Percentiles rank a stretch among this genome's conserved stretches.
Evolutionary conservation across 1,284 basidiomycete species (phyloP).

Genomic region (Irpex sp.): DNA sequence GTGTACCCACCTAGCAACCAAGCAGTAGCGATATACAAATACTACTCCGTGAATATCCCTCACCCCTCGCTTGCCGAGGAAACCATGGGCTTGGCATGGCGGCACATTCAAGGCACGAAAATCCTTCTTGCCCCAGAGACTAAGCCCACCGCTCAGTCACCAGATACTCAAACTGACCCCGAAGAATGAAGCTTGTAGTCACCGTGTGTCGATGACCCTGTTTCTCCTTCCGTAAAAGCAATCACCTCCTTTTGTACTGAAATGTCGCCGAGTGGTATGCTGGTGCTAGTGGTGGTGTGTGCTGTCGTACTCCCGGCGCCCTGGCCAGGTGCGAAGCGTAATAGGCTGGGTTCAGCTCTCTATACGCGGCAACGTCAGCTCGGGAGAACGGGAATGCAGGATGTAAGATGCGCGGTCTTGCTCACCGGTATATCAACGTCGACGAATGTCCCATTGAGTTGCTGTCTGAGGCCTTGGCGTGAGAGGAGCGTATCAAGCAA

Average conservation of each 20-base stretch:
- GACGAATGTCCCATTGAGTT: constrained; percentile 10
- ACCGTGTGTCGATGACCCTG: no score
- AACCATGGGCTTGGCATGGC: no score
- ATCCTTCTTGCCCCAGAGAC: no score
- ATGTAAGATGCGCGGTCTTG: background rate
- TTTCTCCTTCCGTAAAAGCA: constrained; percentile 4
- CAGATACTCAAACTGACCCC: background rate
- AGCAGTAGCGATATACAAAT: no score
- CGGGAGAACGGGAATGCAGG: background rate
- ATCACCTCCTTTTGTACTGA: constrained; percentile 13
- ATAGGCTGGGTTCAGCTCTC: constrained; percentile 7
- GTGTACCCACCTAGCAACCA: background rate
- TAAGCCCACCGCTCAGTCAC: background rate
- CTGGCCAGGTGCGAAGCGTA: constrained; percentile 5
- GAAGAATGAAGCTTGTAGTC: no score
- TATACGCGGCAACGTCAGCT: background rate
- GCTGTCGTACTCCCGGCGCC: constrained; percentile 1
- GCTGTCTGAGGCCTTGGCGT: constrained; percentile 10
- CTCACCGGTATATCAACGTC: constrained; percentile 4
- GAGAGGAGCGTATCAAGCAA: constrained; percentile 15
- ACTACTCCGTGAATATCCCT: no score
- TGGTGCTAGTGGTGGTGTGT: background rate
- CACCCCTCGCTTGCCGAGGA: no score
- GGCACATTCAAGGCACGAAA: no score
- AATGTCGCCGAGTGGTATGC: constrained; percentile 11